phyloP scores from a whole-genome alignment of 345 rosid species.

The Mercurialis annua region DNA sequence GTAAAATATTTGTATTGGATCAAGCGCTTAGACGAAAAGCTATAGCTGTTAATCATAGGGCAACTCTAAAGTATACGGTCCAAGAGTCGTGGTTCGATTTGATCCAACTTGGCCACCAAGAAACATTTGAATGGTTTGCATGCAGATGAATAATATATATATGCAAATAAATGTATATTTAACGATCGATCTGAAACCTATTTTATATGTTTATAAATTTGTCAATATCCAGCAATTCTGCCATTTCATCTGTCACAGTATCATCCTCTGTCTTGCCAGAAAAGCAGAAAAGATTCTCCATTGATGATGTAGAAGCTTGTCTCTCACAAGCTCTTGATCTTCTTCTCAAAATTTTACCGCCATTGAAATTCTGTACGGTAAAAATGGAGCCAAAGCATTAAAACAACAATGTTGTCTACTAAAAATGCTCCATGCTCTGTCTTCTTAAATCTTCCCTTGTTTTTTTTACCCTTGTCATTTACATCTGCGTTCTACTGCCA shows the following conservation, averaged over 20 bases:
- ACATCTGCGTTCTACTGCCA: not conserved
- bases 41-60: too few species aligned
- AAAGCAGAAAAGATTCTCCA: slow-evolving; percentile 1
- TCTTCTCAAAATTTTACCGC: not conserved
- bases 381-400: not conserved
- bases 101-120: too few species aligned
- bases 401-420: not conserved
- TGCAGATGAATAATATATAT: not conserved
- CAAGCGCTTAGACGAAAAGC: too few species aligned
- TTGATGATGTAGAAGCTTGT: not conserved
- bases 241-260: too few species aligned
- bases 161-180: not conserved
- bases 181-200: not conserved
- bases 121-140: not conserved
- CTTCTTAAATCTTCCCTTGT: not conserved
- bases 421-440: not conserved
- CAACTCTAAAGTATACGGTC: too few species aligned
- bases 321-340: too few species aligned
- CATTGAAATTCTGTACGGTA: not conserved
- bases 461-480: slow-evolving; percentile 1
- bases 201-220: too few species aligned
- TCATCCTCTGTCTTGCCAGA: not conserved
- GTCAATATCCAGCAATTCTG: too few species aligned
- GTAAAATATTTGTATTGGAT: too few species aligned
- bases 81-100: too few species aligned